Conservation (phyloP, 1,284 basidiomycete genomes). For the Rhizoctonia solani region DNA sequence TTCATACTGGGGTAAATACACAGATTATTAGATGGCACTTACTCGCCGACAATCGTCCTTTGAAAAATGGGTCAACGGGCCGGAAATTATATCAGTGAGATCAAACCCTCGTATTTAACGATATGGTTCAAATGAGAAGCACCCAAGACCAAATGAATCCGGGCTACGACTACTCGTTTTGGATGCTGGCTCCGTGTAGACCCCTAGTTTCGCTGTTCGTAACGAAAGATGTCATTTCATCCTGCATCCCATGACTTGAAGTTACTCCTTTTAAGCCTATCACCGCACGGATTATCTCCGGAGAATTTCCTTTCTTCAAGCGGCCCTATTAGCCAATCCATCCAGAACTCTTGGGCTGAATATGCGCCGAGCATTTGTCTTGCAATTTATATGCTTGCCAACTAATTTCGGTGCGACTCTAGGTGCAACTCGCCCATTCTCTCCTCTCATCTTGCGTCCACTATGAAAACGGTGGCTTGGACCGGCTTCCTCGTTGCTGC, state of each 20-base stretch:
- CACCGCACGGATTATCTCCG: conserved; percentile 27
- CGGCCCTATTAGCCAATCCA: background rate
- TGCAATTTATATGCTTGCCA: conserved; percentile 8
- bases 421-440: background rate
- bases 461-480: conserved; percentile 29
- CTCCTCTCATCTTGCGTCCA: background rate
- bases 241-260: conserved; percentile 20
- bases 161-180: conserved; percentile 23
- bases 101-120: background rate
- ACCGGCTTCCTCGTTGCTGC: conserved; percentile 9
- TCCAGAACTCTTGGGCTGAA: conserved; percentile 26
- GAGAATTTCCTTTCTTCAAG: conserved; percentile 16
- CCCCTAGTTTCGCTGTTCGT: background rate
- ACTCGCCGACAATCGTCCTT: conserved; percentile 23
- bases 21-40: no score
- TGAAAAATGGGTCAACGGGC: background rate
- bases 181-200: conserved; percentile 9
- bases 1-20: no score
- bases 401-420: background rate
- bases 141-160: background rate
- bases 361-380: conserved; percentile 11
- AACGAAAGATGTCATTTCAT: background rate
- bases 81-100: background rate
- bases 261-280: conserved; percentile 25
- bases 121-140: conserved; percentile 26